A percentile compares a stretch with the other conserved stretches of the same genome.
phyloP scores from a whole-genome alignment of 2,329 filamentous ascomycete genomes.

The Venturia oleaginea region DNA sequence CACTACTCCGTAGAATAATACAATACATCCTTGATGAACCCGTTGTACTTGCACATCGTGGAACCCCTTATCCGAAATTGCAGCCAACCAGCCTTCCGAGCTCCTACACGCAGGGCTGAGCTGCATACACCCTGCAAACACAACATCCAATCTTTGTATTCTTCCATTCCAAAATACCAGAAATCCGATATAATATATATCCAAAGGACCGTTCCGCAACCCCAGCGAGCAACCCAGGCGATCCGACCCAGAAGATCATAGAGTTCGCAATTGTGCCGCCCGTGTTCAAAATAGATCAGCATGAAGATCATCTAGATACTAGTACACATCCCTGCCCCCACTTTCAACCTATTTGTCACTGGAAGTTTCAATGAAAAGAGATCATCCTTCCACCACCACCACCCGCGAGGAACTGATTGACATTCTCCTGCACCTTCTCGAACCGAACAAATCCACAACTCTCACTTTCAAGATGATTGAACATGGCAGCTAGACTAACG shows the following conservation, averaged over 20 bases:
- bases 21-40: neutral
- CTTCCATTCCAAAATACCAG: too few species aligned
- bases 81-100: neutral
- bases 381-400: neutral
- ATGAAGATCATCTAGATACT: neutral
- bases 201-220: neutral
- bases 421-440: constrained; percentile 27
- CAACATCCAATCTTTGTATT: too few species aligned
- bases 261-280: neutral
- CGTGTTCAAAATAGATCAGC: neutral
- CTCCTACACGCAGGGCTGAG: neutral
- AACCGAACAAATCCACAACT: constrained; percentile 33
- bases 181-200: too few species aligned
- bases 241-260: neutral
- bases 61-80: neutral
- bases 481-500: constrained; percentile 30
- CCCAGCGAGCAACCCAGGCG: neutral
- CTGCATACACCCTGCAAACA: neutral
- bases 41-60: neutral
- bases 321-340: neutral
- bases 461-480: constrained; percentile 40
- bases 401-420: neutral
- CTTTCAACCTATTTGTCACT: neutral
- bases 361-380: neutral
- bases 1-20: neutral